Conservation (phyloP, 768 basidiomycete species). For the Tubosaeta sp. region DNA sequence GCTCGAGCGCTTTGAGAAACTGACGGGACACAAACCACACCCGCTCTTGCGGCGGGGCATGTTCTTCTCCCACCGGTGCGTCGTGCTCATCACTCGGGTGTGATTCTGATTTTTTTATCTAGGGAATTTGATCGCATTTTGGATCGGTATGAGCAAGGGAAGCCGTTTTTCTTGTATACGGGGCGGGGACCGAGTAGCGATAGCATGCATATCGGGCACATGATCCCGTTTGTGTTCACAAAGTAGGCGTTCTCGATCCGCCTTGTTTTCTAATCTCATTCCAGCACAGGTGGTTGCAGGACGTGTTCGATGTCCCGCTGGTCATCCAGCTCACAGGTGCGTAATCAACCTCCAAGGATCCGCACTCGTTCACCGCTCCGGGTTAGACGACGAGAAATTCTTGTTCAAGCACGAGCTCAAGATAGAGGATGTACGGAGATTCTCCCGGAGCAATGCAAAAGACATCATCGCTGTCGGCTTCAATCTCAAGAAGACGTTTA, state of each 20-base stretch:
- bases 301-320: conserved; percentile 89
- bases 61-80: conserved; percentile 97
- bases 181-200: conserved; percentile 95
- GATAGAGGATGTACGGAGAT: conserved; percentile 79
- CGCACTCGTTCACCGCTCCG: neutral
- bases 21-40: conserved; percentile 89
- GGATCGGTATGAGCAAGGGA: conserved; percentile 92
- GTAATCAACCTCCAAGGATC: conserved; percentile 9
- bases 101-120: neutral
- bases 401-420: conserved; percentile 94
- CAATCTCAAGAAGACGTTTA: conserved; percentile 88
- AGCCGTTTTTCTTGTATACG: conserved; percentile 97
- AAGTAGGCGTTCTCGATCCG: conserved; percentile 53
- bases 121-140: conserved; percentile 93
- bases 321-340: conserved; percentile 93
- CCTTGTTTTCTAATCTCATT: conserved; percentile 1
- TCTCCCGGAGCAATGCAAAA: conserved; percentile 81
- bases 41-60: conserved; percentile 83
- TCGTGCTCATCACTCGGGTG: conserved; percentile 5
- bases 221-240: conserved; percentile 96
- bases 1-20: conserved; percentile 81
- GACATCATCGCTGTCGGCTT: conserved; percentile 98
- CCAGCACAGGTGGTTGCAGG: conserved; percentile 82
- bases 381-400: conserved; percentile 95
- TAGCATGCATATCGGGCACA: conserved; percentile 96